Conservation (phyloP, 1,139 yeast species). For the Yamadazyma dushanensis region DNA sequence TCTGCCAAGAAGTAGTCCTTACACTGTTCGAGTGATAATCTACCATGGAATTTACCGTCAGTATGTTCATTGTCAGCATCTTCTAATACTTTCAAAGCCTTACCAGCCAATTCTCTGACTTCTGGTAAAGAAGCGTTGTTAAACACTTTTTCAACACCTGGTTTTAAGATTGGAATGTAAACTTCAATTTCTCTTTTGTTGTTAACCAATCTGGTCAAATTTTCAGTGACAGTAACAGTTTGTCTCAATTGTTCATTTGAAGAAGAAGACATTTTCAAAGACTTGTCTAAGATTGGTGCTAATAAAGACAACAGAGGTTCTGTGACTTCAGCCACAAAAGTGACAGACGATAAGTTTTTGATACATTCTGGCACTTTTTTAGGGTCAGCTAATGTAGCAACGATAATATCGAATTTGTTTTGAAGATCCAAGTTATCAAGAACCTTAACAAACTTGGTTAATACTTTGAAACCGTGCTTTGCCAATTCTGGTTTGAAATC, state of each 20-base stretch:
- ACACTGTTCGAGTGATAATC: slow-evolving; percentile 61
- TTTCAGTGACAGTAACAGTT: slow-evolving; percentile 94
- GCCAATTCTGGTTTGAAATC: slow-evolving; percentile 97
- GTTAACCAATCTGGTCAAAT: slow-evolving; percentile 91
- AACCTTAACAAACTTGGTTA: slow-evolving; percentile 72
- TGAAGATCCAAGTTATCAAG: slow-evolving; percentile 90
- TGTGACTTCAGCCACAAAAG: slow-evolving; percentile 97
- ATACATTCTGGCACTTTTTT: slow-evolving; percentile 85
- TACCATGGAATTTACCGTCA: slow-evolving; percentile 76
- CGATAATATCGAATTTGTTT: slow-evolving; percentile 82
- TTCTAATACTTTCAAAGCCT: slow-evolving; percentile 77
- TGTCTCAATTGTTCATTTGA: slow-evolving; percentile 96
- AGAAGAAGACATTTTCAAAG: slow-evolving; percentile 83
- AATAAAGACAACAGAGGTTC: slow-evolving; percentile 89
- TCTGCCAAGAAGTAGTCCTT: slow-evolving; percentile 40
- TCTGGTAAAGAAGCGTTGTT: slow-evolving; percentile 94
- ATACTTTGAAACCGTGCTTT: slow-evolving; percentile 72
- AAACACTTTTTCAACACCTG: slow-evolving; percentile 87
- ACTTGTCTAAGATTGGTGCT: slow-evolving; percentile 90
- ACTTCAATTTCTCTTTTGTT: slow-evolving; percentile 89
- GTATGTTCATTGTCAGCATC: slow-evolving; percentile 73
- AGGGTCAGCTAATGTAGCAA: slow-evolving; percentile 88
- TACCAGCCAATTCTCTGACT: slow-evolving; percentile 88
- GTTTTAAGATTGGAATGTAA: slow-evolving; percentile 81
- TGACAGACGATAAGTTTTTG: slow-evolving; percentile 86